Conservation (phyloP, 202 grass and related monocot species). For the Digitaria exilis region DNA sequence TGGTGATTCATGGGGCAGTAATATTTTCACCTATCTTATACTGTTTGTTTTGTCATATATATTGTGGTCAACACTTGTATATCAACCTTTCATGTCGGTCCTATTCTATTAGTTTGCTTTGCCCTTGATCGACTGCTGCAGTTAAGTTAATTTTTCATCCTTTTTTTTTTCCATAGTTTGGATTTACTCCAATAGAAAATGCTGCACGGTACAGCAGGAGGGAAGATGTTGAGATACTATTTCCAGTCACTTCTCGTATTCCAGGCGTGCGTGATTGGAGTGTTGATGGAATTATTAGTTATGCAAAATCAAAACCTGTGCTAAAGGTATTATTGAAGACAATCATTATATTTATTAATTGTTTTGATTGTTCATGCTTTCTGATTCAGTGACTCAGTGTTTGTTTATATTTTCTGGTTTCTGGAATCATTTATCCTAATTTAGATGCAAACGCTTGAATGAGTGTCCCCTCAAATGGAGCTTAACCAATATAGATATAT, state of each 20-base stretch:
- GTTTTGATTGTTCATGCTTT: background rate
- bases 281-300: conserved; percentile 22
- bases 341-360: background rate
- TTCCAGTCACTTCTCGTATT: conserved; percentile 18
- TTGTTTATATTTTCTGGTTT: background rate
- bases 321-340: background rate
- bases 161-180: background rate
- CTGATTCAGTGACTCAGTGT: background rate
- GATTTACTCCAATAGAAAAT: conserved; percentile 3
- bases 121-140: background rate
- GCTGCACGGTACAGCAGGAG: background rate
- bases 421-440: background rate
- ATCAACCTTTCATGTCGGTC: background rate
- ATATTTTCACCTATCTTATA: background rate
- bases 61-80: background rate
- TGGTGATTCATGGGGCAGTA: background rate
- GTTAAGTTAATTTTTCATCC: background rate
- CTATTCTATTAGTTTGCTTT: background rate
- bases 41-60: background rate
- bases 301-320: background rate
- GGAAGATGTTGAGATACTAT: conserved; percentile 26
- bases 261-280: conserved; percentile 1
- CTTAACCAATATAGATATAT: background rate
- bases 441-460: background rate
- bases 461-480: background rate